Evolutionary conservation across 2,329 filamentous ascomycete species (phyloP), one percentile per base, ranked within the genome.

Genomic region (Fusarium sp.): DNA sequence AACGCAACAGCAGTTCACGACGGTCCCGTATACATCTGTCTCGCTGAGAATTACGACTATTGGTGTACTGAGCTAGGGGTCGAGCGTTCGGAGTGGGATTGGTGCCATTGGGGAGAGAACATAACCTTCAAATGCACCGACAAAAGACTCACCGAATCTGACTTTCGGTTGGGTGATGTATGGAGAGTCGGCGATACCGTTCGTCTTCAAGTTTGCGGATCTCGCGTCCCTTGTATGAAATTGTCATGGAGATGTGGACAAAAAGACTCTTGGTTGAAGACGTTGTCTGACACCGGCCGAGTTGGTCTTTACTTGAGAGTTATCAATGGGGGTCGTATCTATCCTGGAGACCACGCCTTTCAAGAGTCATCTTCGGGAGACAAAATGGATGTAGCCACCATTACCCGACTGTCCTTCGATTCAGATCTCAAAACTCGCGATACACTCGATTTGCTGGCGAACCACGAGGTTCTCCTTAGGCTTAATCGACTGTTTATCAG

Each of bases 101-200:
- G 57, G 57, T 60, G 57, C 5, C 57, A 60, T n/a, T 60, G 57
- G 57, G 57, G 57, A 42, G 57, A 60, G 42, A 60, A 60, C 3
- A 21, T 60, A 21, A 60, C 57, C 3, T 57, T 60, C 10, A 57
- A 12, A n/a, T 60, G 57, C n/a, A 60, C 29, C 3, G 23, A 15
- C 1, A 38, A 20, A 6, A 20, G n/a, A 3, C 24, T 58, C 2
- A 29, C 55, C 16, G 48, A 58, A 29, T 48, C 42, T 11, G 57
- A 60, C 28, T 60, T 60, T 47, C 33, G 42, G 6, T 28, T 48
- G 12, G 57, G 57, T 4, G 57, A 60, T 28, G 24, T 57, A 24
- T 57, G 57, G 57, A 60, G 23, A 37, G 52, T 60, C 16, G 57
- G 57, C 5, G 33, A 18, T 6, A 41, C n/a, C 5, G 52, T 60